Conservation (phyloP, 1,139 yeast species). For the Blastobotrys buckinghamii region DNA sequence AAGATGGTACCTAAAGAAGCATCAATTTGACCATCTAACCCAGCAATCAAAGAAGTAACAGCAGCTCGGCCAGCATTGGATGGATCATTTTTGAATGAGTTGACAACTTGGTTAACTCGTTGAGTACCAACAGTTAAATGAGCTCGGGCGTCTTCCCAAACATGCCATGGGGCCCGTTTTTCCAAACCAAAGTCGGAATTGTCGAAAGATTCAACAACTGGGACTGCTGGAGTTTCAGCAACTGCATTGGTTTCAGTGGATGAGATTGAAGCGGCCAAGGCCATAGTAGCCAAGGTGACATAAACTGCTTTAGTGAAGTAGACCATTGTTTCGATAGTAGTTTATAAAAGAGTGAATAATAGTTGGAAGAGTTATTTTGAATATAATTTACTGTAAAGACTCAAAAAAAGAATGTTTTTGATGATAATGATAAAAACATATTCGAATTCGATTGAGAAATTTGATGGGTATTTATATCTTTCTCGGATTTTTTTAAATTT, state of each 20-base stretch:
- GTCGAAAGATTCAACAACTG: background rate
- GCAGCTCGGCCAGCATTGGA: constrained; percentile 24
- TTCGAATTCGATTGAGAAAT: no score
- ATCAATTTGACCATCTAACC: constrained; percentile 32
- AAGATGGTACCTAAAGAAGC: constrained; percentile 25
- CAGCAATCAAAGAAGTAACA: constrained; percentile 26
- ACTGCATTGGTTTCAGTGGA: background rate
- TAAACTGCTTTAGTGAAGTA: background rate
- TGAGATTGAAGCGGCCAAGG: constrained; percentile 2
- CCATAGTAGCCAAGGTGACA: constrained; percentile 4
- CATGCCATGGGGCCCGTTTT: constrained; percentile 2
- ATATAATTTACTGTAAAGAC: no score
- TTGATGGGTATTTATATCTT: no score
- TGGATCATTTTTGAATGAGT: constrained; percentile 17
- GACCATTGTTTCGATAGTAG: constrained; percentile 5
- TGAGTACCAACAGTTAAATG: constrained; percentile 22
- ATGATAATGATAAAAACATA: no score
- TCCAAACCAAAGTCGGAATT: background rate
- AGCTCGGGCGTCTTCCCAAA: constrained; percentile 1
- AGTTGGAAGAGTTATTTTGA: background rate
- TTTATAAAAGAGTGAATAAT: background rate
- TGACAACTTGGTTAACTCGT: constrained; percentile 18
- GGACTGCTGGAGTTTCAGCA: background rate
- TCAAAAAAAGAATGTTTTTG: no score
- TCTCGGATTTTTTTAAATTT: no score